phyloP scores from a whole-genome alignment of 345 rosid genomes.

The Populus nigra region DNA sequence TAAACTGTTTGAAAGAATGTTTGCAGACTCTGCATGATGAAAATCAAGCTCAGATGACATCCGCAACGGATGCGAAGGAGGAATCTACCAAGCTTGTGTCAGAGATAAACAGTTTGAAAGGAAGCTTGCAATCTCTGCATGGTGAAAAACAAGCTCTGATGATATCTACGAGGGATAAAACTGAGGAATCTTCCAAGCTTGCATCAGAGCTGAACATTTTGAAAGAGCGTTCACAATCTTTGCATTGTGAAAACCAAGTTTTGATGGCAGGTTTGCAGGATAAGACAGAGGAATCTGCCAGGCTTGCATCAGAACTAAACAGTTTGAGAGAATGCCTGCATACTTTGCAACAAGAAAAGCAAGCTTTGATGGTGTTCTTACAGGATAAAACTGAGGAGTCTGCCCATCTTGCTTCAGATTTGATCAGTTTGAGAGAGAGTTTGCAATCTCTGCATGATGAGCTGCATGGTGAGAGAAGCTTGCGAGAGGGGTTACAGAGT shows the following conservation, averaged over 20 bases:
- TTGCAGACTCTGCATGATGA: conserved; percentile 18
- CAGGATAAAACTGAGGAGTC: conserved; percentile 14
- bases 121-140: conserved; percentile 7
- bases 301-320: conserved; percentile 14
- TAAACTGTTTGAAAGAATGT: conserved; percentile 17
- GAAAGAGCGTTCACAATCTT: conserved; percentile 14
- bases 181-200: conserved; percentile 9
- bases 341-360: conserved; percentile 11
- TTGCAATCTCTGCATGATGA: conserved; percentile 37
- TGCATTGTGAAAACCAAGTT: conserved; percentile 22
- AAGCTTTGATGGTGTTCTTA: conserved; percentile 7
- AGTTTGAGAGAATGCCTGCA: conserved; percentile 13
- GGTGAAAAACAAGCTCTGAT: conserved; percentile 19
- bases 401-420: conserved; percentile 6
- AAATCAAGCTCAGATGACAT: conserved; percentile 16
- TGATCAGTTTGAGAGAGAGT: conserved; percentile 14
- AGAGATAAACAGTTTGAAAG: conserved; percentile 17
- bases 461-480: conserved; percentile 50
- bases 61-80: conserved; percentile 8
- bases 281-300: conserved; percentile 12
- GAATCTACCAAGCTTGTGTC: conserved; percentile 16
- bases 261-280: conserved; percentile 10
- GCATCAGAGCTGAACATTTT: conserved; percentile 10
- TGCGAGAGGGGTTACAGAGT: conserved; percentile 41
- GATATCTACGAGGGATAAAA: conserved; percentile 16